Base-by-base conservation (phyloP, 148 eudicot genomes). In the Dianthus caryophyllus region DNA sequence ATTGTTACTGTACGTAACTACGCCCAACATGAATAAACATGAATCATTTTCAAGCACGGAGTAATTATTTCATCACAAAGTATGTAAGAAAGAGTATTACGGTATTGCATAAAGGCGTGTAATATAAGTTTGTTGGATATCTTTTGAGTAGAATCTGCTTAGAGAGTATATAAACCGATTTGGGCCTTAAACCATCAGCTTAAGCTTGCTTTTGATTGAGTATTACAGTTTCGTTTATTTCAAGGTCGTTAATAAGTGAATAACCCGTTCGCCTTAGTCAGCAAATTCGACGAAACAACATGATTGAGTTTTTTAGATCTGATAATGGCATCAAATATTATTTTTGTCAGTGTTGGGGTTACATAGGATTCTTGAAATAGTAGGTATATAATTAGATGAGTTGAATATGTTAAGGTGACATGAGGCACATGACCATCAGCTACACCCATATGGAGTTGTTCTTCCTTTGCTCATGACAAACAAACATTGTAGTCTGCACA, bases 371-470 rank as follows among this genome's bases (percentile, higher is more conserved):
- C 75, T 43, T 59, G 24, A 56, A 31, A 46, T 59, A 64, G 51
- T 38, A 41, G 74, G 50, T 69, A 25, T 66, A 39, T 7, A 47
- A 52, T 58, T n/a, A 49, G 50, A n/a, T 11, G 58, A 70, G 25
- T 64, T 58, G 25, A 70, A 60, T 54, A 53, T 47, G n/a, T 18
- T 71, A 61, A 41, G 29, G 49, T 61, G 64, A 76, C 71, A 70
- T 71, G 50, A 44, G 63, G 75, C 75, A 76, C 79, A 76, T 76
- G 75, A 71, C 27, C 46, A 52, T 72, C 62, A 49, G 60, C 61
- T 30, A 78, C 66, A 69, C 83, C 83, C 79, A 81, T 82, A 60
- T 55, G 62, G 46, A 53, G 64, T 54, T 81, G 81, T 79, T 60
- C 65, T 73, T 73, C 36, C 43, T 69, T n/a, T 43, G 29, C 57